Evolutionary conservation across 768 basidiomycete species (phyloP).

Genomic region (Dendrothele bispora): DNA sequence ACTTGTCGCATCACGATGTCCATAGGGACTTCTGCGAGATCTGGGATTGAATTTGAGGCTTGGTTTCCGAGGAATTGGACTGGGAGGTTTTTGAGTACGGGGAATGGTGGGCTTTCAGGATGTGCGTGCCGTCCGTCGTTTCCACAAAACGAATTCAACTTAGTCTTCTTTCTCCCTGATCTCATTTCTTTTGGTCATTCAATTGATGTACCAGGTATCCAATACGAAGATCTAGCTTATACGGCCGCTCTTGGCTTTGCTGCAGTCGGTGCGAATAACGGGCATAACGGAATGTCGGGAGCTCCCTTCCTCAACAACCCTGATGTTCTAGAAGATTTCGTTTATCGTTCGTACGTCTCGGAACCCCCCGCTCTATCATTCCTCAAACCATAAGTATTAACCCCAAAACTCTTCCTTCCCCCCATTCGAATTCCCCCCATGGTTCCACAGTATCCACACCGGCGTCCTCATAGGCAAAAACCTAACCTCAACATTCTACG

Average conservation of each 20-base stretch:
- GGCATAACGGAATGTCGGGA: conserved; percentile 17
- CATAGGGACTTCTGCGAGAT: conserved; percentile 8
- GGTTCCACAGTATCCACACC: too few relatives aligned
- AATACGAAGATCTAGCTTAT: conserved; percentile 14
- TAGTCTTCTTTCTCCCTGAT: neutral
- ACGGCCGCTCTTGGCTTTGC: conserved; percentile 16
- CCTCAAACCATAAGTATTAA: too few relatives aligned
- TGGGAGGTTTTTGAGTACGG: conserved; percentile 11
- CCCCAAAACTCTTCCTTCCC: too few relatives aligned
- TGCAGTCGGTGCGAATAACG: conserved; percentile 15
- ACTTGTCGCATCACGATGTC: conserved; percentile 11
- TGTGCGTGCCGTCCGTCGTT: conserved; percentile 3
- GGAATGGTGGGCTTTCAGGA: conserved; percentile 14
- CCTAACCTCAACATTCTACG: conserved; percentile 18
- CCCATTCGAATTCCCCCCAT: too few relatives aligned
- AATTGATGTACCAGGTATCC: conserved; percentile 19
- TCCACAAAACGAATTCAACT: too few relatives aligned
- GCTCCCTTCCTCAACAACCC: conserved; percentile 14
- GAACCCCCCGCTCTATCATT: too few relatives aligned
- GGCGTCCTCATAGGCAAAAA: conserved; percentile 15
- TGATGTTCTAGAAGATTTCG: conserved; percentile 19
- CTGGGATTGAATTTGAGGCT: conserved; percentile 10
- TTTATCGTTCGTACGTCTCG: conserved; percentile 17
- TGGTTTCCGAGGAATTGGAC: conserved; percentile 14
- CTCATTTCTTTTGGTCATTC: too few relatives aligned